Evolutionary conservation across 176 grass and related monocot species (phyloP), one percentile per base, ranked within the genome.

Genomic region (Oryza nivara): DNA sequence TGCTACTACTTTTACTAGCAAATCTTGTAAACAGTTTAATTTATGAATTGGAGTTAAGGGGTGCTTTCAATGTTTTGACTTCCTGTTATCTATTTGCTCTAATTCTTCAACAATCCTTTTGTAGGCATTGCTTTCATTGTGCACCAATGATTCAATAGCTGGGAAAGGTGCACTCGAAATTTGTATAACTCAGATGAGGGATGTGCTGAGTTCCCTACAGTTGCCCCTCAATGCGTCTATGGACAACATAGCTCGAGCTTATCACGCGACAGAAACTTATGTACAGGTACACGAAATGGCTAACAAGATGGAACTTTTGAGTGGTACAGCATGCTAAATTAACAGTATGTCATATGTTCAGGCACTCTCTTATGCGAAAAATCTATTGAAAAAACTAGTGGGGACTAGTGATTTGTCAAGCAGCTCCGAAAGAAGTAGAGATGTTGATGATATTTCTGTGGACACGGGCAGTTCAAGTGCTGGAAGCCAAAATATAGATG

Each of bases 221-320:
- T 79, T 98, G 85, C 91, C 92, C 63, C 87, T 82, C 43, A 81
- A 94, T 90, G 91, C 96, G 67, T 95, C 93, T 85, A 95, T 95
- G 96, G 96, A 98, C 88, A 95, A 84, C 70, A 80, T 95, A 77
- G 88, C 90, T 40, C 87, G 89, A 48, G 91, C 87, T 79, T 98
- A 98, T 93, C 89, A 98, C 77, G 96, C 96, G 17, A 98, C 93
- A 1, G 96, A 98, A 92, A 92, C 92, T 85, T 98, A 95, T 87
- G 96, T 95, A 64, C 96, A 98, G 95, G 95, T 97, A 93, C 78
- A 77, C 25, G 70, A 76, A 81, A 69, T 84, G 19, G 54, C 40
- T 52, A 89, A 46, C 26, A 77, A 46, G 44, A 83, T 85, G 72
- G 22, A 69, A 82, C 45, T 81, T 83, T 83, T 65, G 22, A 51